phyloP scores from a whole-genome alignment of 495 filamentous ascomycete species.

The Lasiosphaeria hispida region DNA sequence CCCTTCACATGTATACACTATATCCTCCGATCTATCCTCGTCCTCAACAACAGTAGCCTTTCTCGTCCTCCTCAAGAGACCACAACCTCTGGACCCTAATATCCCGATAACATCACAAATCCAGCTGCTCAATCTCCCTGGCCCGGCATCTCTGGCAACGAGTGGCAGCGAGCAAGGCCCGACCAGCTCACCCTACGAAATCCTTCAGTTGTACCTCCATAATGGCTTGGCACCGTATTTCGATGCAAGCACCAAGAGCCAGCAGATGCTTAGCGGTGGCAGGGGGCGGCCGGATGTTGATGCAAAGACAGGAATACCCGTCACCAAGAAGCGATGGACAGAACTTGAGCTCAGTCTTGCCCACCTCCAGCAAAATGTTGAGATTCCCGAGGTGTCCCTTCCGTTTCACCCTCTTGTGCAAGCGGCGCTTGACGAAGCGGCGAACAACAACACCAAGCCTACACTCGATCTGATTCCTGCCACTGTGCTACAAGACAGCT shows the following conservation, averaged over 20 bases:
- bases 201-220: slow-evolving; percentile 83
- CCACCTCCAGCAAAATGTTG: slow-evolving; percentile 94
- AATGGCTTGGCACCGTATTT: slow-evolving; percentile 89
- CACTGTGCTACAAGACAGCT: slow-evolving; percentile 72
- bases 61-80: slow-evolving; percentile 84
- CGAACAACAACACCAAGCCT: slow-evolving; percentile 59
- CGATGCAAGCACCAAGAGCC: slow-evolving; percentile 85
- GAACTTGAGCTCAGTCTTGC: slow-evolving; percentile 86
- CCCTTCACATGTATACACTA: slow-evolving; percentile 64
- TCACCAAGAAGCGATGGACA: slow-evolving; percentile 90
- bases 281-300: slow-evolving; percentile 77
- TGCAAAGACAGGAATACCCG: slow-evolving; percentile 90
- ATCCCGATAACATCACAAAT: slow-evolving; percentile 80
- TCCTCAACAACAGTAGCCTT: slow-evolving; percentile 76
- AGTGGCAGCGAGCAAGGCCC: slow-evolving; percentile 63
- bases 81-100: slow-evolving; percentile 76
- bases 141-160: slow-evolving; percentile 62
- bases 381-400: slow-evolving; percentile 87
- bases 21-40: slow-evolving; percentile 77
- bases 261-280: slow-evolving; percentile 62
- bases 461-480: slow-evolving; percentile 73
- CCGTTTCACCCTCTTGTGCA: slow-evolving; percentile 85
- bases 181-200: slow-evolving; percentile 81
- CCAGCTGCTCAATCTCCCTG: slow-evolving; percentile 87
- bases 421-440: slow-evolving; percentile 73